Conservation (phyloP, 2,329 filamentous ascomycete species). For the Stagonosporopsis tanaceti region DNA sequence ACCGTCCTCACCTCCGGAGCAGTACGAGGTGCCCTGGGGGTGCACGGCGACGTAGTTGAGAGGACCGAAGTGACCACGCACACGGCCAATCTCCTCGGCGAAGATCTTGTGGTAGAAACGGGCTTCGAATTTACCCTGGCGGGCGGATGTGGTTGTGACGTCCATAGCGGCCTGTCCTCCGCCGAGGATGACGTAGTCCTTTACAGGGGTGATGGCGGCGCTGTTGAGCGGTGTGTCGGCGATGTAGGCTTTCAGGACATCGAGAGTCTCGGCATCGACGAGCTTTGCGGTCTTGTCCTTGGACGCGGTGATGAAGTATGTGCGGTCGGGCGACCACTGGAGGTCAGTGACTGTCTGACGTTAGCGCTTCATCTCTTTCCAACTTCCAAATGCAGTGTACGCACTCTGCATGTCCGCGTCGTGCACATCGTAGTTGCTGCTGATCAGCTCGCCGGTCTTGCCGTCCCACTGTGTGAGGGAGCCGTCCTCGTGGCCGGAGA, state of each 20-base stretch:
- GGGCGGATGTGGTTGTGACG: slow-evolving; percentile 90
- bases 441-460: slow-evolving; percentile 85
- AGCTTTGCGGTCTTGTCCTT: slow-evolving; percentile 99
- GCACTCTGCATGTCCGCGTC: slow-evolving; percentile 84
- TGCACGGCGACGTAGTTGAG: slow-evolving; percentile 96
- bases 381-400: not conserved
- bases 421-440: slow-evolving; percentile 81
- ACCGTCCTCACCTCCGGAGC: slow-evolving; percentile 95
- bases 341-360: slow-evolving; percentile 87
- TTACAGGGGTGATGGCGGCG: slow-evolving; percentile 90
- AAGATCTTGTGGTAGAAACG: slow-evolving; percentile 99
- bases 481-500: slow-evolving; percentile 96
- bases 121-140: slow-evolving; percentile 99
- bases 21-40: slow-evolving; percentile 90
- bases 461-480: slow-evolving; percentile 89
- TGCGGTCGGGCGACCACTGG: slow-evolving; percentile 92
- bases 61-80: slow-evolving; percentile 95
- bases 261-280: slow-evolving; percentile 83
- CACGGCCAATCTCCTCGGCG: slow-evolving; percentile 97
- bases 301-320: slow-evolving; percentile 97
- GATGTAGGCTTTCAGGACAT: slow-evolving; percentile 89
- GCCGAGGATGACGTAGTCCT: slow-evolving; percentile 96
- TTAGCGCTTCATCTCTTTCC: slow-evolving; percentile 58
- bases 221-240: slow-evolving; percentile 97
- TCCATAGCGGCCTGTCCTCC: slow-evolving; percentile 99